Evolutionary conservation across 306 rosid species (phyloP).

Genomic region (Hippophae gyantsensis): DNA sequence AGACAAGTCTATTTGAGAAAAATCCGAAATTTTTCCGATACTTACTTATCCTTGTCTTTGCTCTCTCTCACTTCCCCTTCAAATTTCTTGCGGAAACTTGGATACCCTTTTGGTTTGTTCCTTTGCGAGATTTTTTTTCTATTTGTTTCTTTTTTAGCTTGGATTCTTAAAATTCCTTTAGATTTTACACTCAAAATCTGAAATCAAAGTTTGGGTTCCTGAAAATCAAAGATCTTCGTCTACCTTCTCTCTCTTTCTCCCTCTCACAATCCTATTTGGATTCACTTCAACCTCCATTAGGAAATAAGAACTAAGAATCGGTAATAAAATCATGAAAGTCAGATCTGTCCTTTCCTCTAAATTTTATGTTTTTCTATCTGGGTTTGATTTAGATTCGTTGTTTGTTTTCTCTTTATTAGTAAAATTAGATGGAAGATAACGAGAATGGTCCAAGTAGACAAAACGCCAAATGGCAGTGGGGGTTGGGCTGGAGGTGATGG

Average conservation of each 20-base stretch:
- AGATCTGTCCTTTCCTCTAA: background rate
- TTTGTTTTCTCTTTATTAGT: background rate
- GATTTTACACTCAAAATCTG: slow-evolving; percentile 12
- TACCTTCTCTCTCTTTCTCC: background rate
- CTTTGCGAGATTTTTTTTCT: slow-evolving; percentile 30
- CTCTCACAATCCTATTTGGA: slow-evolving; percentile 14
- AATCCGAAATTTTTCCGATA: slow-evolving; percentile 34
- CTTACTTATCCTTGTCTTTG: slow-evolving; percentile 4
- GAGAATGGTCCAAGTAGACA: slow-evolving; percentile 48
- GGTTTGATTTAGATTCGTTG: background rate
- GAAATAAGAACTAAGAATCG: background rate
- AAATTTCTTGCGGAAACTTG: slow-evolving; percentile 23
- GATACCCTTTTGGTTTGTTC: slow-evolving; percentile 31
- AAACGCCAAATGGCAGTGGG: slow-evolving; percentile 26
- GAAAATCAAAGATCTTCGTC: slow-evolving; percentile 16
- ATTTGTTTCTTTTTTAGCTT: background rate
- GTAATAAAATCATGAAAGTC: background rate
- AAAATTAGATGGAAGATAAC: slow-evolving; percentile 29
- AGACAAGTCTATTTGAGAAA: slow-evolving; percentile 32
- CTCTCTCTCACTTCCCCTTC: slow-evolving; percentile 3
- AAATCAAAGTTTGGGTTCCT: slow-evolving; percentile 14
- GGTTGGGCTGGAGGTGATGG: slow-evolving; percentile 5
- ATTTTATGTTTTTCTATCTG: background rate
- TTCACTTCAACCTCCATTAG: slow-evolving; percentile 16
- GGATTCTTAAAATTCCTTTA: slow-evolving; percentile 1